These are phyloP conservation scores for Chaetomium sp. DNA, from an alignment of 2,329 filamentous ascomycete species.

Conservation along the genomic window DNA sequence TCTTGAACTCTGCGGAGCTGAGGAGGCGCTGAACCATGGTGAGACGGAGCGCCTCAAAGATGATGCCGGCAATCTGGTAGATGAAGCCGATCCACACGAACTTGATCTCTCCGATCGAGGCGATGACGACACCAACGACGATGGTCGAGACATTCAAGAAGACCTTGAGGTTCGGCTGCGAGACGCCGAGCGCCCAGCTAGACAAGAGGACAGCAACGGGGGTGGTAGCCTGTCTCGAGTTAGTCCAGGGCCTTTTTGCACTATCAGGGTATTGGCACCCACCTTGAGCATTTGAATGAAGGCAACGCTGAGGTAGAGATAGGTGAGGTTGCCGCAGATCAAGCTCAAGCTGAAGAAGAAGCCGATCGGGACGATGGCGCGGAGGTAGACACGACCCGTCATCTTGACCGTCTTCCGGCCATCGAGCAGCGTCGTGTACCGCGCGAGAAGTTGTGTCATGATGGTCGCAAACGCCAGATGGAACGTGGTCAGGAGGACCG, in stretches of 20 bases:
- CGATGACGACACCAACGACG: constrained; percentile 90
- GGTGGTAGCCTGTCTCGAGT: constrained; percentile 72
- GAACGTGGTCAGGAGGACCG: constrained; percentile 91
- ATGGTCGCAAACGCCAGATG: constrained; percentile 90
- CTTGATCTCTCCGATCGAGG: constrained; percentile 92
- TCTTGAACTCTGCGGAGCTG: constrained; percentile 84
- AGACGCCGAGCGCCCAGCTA: constrained; percentile 84
- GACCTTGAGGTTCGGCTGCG: constrained; percentile 80
- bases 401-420: constrained; percentile 96
- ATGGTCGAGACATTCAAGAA: constrained; percentile 94
- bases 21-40: constrained; percentile 84
- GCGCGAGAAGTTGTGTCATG: constrained; percentile 91
- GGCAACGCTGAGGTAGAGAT: constrained; percentile 90
- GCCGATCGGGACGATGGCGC: constrained; percentile 92
- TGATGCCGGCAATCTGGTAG: constrained; percentile 75
- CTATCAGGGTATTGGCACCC: constrained; percentile 18
- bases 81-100: constrained; percentile 81
- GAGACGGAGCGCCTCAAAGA: constrained; percentile 80
- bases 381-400: constrained; percentile 89
- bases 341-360: constrained; percentile 94
- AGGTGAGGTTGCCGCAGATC: constrained; percentile 95
- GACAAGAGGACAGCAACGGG: constrained; percentile 90
- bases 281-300: constrained; percentile 99
- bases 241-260: neutral
- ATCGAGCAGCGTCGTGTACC: constrained; percentile 86